A percentile compares a stretch with the other conserved stretches of the same genome.
phyloP scores from a whole-genome alignment of 257 asterid species.

The Pogostemon cablin region DNA sequence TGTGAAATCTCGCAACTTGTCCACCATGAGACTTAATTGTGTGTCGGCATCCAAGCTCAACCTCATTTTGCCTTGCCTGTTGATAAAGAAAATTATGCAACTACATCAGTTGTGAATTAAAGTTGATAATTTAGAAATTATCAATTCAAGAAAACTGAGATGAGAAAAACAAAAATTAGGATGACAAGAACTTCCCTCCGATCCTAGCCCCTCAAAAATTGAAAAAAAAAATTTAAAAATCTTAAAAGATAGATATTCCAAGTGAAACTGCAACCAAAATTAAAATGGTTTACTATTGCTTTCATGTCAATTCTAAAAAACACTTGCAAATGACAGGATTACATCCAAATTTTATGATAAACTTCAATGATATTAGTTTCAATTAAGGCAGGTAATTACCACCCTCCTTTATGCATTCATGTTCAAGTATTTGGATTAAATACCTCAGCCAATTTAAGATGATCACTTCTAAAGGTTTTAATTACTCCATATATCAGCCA shows the following conservation, averaged over 20 bases:
- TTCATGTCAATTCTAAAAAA: not conserved
- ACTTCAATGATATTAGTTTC: not conserved
- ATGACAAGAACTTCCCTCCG: not conserved
- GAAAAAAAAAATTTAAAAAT: not conserved
- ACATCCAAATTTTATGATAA: slow-evolving; percentile 1
- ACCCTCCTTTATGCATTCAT: not conserved
- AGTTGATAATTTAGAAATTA: slow-evolving; percentile 4
- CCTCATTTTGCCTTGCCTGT: slow-evolving; percentile 48
- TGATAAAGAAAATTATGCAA: slow-evolving; percentile 3
- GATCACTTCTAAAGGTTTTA: not conserved
- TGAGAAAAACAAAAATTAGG: not conserved
- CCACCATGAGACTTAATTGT: slow-evolving; percentile 76
- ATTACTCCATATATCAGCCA: not conserved
- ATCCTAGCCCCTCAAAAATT: not conserved
- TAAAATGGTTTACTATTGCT: slow-evolving; percentile 8
- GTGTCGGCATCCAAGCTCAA: slow-evolving; percentile 58
- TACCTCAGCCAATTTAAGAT: slow-evolving; percentile 3
- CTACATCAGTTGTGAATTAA: not conserved
- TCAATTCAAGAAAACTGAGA: not conserved
- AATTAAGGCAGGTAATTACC: slow-evolving; percentile 20
- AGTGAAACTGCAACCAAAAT: slow-evolving; percentile 10
- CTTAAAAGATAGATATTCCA: not conserved
- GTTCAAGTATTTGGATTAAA: not conserved
- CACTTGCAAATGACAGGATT: not conserved
- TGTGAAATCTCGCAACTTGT: slow-evolving; percentile 57